A percentile compares a stretch with the other conserved stretches of the same genome.
Evolutionary conservation across 2,329 filamentous ascomycete genomes (phyloP).

Genomic region (Hirsutella minnesotensis): DNA sequence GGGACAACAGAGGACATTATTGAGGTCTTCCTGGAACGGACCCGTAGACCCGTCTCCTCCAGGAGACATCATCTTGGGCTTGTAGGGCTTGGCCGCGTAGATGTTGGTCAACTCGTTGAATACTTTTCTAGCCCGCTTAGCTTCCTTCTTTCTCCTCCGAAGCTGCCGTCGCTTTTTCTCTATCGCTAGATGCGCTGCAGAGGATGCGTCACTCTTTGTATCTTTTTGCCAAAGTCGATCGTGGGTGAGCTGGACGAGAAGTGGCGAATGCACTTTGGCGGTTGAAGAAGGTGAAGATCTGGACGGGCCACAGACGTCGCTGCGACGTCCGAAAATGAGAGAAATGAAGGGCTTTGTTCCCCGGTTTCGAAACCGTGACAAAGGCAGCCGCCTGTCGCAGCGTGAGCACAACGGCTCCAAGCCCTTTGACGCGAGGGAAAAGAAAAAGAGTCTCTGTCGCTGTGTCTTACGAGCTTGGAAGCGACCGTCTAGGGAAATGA

Average conservation of each 20-base stretch:
- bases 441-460: not conserved
- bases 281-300: constrained; percentile 9
- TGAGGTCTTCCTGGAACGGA: constrained; percentile 71
- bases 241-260: constrained; percentile 49
- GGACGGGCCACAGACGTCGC: not conserved
- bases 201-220: constrained; percentile 7
- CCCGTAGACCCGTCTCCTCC: constrained; percentile 18
- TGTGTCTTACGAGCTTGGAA: not conserved
- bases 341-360: not conserved
- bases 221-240: constrained; percentile 25
- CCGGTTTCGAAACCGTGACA: not conserved
- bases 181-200: constrained; percentile 12
- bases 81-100: constrained; percentile 28
- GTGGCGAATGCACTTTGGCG: constrained; percentile 61
- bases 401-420: not conserved
- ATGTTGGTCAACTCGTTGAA: constrained; percentile 30
- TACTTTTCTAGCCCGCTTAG: constrained; percentile 23
- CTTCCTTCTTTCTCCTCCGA: constrained; percentile 20
- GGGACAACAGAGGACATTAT: constrained; percentile 71
- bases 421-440: not conserved
- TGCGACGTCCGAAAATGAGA: not conserved
- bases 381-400: not conserved
- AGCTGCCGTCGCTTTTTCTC: constrained; percentile 21
- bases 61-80: constrained; percentile 34
- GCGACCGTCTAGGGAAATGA: not conserved